Evolutionary conservation across 345 rosid genomes (phyloP).

Genomic region (Acer saccharum): DNA sequence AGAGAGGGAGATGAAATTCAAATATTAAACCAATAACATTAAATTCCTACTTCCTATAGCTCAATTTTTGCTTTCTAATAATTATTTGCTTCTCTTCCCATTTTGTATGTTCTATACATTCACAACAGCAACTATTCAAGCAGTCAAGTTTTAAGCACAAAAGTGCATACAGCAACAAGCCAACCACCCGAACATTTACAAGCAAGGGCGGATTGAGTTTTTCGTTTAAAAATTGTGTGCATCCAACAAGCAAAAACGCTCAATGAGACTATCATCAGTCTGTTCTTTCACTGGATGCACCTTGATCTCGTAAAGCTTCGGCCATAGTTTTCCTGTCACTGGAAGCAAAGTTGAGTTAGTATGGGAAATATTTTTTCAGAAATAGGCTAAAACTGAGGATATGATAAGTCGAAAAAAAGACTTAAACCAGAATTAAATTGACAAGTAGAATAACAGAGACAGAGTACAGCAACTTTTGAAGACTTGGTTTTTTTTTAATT

Average conservation of each 20-base stretch:
- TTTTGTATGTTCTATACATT: not conserved
- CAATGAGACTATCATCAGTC: slow-evolving; percentile 24
- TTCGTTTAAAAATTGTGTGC: not conserved
- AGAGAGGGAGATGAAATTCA: too few species aligned
- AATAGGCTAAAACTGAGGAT: too few species aligned
- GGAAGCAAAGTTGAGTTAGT: slow-evolving; percentile 21
- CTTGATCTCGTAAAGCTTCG: slow-evolving; percentile 78
- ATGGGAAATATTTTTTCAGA: not conserved
- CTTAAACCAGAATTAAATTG: too few species aligned
- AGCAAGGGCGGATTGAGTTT: not conserved
- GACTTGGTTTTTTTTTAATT: too few species aligned
- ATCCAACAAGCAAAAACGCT: slow-evolving; percentile 48
- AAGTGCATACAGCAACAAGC: not conserved
- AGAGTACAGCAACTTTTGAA: not conserved
- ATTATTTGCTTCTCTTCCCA: not conserved
- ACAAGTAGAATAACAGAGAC: too few species aligned
- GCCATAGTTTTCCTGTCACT: slow-evolving; percentile 95
- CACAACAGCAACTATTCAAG: not conserved
- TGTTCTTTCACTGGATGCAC: slow-evolving; percentile 42
- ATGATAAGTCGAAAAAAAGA: too few species aligned
- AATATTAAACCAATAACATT: not conserved
- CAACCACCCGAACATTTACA: too few species aligned
- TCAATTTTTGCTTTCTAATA: not conserved
- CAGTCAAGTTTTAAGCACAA: not conserved
- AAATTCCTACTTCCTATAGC: not conserved